These are phyloP conservation scores for Neostapfia colusana DNA, from an alignment of 176 grass and related monocot genomes.

Conservation along the genomic window DNA sequence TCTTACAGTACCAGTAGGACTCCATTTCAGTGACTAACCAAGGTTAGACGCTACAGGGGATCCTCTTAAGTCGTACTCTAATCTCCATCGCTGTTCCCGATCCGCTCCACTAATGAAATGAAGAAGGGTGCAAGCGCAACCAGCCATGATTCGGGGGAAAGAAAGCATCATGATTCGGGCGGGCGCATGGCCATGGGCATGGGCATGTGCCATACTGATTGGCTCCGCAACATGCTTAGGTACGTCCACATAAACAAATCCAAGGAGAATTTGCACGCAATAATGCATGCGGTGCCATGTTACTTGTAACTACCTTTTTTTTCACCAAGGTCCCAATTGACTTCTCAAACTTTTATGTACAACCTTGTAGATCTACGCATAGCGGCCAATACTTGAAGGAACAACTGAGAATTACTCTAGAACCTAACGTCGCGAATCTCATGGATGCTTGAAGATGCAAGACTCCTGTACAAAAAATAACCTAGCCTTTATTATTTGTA, in stretches of 20 bases:
- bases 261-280: constrained; percentile 13
- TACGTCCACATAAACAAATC: constrained; percentile 31
- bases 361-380: too few relatives aligned
- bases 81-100: neutral
- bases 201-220: constrained; percentile 46
- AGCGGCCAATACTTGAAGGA: neutral
- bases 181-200: constrained; percentile 26
- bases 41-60: constrained; percentile 14
- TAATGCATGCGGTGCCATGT: constrained; percentile 5
- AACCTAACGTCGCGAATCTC: neutral
- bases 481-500: too few relatives aligned
- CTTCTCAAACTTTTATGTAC: too few relatives aligned
- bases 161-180: constrained; percentile 39
- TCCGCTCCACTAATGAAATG: constrained; percentile 24
- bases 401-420: neutral
- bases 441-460: neutral
- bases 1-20: neutral
- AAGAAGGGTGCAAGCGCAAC: too few relatives aligned
- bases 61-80: neutral
- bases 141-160: neutral
- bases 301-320: neutral
- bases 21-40: constrained; percentile 6
- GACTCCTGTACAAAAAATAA: neutral
- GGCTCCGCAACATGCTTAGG: constrained; percentile 36
- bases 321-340: too few relatives aligned